phyloP scores from a whole-genome alignment of 1,139 yeast genomes.

The Sugiyamaella pinicola region DNA sequence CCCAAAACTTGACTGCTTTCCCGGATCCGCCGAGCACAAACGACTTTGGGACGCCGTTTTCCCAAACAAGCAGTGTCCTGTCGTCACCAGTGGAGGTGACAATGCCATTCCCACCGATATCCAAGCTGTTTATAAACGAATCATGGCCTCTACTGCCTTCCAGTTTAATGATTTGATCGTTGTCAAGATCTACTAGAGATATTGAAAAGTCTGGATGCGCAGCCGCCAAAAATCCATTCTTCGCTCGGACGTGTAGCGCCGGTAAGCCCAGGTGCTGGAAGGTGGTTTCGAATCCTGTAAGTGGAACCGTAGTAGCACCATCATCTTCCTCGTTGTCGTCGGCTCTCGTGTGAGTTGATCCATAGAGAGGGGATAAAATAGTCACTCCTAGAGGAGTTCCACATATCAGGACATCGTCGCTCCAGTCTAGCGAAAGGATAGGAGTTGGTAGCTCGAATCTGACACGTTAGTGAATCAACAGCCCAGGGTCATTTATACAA shows the following conservation, averaged over 20 bases:
- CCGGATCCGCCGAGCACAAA: slow-evolving; percentile 36
- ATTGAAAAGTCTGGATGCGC: slow-evolving; percentile 35
- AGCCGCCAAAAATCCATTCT: slow-evolving; percentile 31
- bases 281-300: slow-evolving; percentile 24
- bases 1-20: slow-evolving; percentile 41
- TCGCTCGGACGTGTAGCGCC: slow-evolving; percentile 29
- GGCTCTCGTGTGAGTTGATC: neutral
- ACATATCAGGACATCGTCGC: slow-evolving; percentile 29
- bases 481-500: neutral
- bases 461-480: slow-evolving; percentile 3
- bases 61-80: slow-evolving; percentile 40
- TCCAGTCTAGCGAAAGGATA: slow-evolving; percentile 34
- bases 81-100: slow-evolving; percentile 43
- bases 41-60: slow-evolving; percentile 29
- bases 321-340: neutral
- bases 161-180: slow-evolving; percentile 22
- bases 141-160: slow-evolving; percentile 36
- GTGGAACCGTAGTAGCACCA: slow-evolving; percentile 1
- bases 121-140: slow-evolving; percentile 40
- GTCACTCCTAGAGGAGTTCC: slow-evolving; percentile 36
- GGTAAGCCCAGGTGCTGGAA: slow-evolving; percentile 31
- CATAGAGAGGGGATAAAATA: slow-evolving; percentile 22
- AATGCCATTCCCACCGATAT: slow-evolving; percentile 39
- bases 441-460: slow-evolving; percentile 28
- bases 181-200: slow-evolving; percentile 24